Evolutionary conservation across 2,329 filamentous ascomycete genomes (phyloP).

Genomic region (Xylaria sp.): DNA sequence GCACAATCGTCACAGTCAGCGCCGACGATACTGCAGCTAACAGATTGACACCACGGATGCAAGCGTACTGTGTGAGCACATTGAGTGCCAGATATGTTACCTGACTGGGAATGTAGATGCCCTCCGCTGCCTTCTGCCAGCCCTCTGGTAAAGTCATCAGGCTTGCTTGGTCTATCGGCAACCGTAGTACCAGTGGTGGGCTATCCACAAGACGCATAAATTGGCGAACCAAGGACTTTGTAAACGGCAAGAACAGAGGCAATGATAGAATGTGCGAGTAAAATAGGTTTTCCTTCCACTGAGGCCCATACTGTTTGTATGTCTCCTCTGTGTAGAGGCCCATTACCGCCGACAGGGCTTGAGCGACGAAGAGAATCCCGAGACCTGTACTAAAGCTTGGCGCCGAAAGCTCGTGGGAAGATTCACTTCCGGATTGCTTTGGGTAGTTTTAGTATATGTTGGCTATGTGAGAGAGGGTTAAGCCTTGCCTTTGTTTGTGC

Average conservation of each 20-base stretch:
- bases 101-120: slow-evolving; percentile 66
- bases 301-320: slow-evolving; percentile 82
- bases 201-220: slow-evolving; percentile 68
- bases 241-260: slow-evolving; percentile 76
- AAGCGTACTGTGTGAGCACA: slow-evolving; percentile 89
- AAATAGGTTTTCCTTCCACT: slow-evolving; percentile 96
- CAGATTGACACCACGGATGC: slow-evolving; percentile 95
- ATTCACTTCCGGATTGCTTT: slow-evolving; percentile 35
- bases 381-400: slow-evolving; percentile 71
- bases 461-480: neutral
- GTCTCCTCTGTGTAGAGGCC: slow-evolving; percentile 93
- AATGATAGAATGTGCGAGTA: slow-evolving; percentile 82
- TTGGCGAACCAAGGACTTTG: slow-evolving; percentile 67
- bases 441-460: slow-evolving; percentile 34
- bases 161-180: slow-evolving; percentile 39
- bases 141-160: slow-evolving; percentile 45
- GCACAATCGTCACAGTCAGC: slow-evolving; percentile 92
- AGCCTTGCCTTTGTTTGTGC: slow-evolving; percentile 75
- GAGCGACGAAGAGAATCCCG: slow-evolving; percentile 81
- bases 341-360: slow-evolving; percentile 91
- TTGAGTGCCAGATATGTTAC: slow-evolving; percentile 75
- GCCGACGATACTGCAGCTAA: slow-evolving; percentile 87
- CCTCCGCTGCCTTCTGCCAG: slow-evolving; percentile 47
- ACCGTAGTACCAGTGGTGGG: slow-evolving; percentile 59
- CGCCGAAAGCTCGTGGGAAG: slow-evolving; percentile 34